These are phyloP conservation scores for Exophiala calicioides DNA, from an alignment of 2,329 filamentous ascomycete genomes.

Conservation along the genomic window DNA sequence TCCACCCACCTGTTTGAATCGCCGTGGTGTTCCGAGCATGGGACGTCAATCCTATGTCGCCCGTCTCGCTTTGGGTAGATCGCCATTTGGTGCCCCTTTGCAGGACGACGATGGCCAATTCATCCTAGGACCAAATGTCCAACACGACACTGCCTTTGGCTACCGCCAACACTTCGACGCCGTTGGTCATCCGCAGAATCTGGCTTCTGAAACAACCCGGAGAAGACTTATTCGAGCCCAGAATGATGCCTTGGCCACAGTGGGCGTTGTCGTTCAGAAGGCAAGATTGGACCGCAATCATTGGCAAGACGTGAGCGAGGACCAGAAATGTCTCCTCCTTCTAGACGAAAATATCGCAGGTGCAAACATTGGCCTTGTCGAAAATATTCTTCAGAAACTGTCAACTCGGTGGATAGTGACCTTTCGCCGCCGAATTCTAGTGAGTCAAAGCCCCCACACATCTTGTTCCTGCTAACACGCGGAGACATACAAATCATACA, in stretches of 20 bases:
- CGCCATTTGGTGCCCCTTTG: slow-evolving; percentile 28
- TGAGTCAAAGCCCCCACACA: slow-evolving; percentile 37
- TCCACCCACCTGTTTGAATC: neutral
- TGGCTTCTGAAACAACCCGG: slow-evolving; percentile 41
- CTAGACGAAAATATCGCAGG: slow-evolving; percentile 22
- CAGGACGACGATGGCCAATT: slow-evolving; percentile 30
- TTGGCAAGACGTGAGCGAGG: slow-evolving; percentile 31
- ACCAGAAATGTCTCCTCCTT: slow-evolving; percentile 43
- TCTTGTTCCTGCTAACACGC: neutral
- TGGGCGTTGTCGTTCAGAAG: slow-evolving; percentile 50
- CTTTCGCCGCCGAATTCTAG: slow-evolving; percentile 17
- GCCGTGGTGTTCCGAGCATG: slow-evolving; percentile 35
- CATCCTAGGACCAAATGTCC: slow-evolving; percentile 27
- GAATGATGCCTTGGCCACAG: slow-evolving; percentile 53
- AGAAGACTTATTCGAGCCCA: slow-evolving; percentile 49
- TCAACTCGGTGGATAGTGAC: slow-evolving; percentile 16
- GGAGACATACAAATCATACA: slow-evolving; percentile 24
- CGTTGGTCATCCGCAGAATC: slow-evolving; percentile 50
- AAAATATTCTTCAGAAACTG: slow-evolving; percentile 10
- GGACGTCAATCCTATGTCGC: slow-evolving; percentile 49
- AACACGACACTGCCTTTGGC: slow-evolving; percentile 39
- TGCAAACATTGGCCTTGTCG: slow-evolving; percentile 7
- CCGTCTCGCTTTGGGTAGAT: slow-evolving; percentile 43
- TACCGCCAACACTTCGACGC: slow-evolving; percentile 52
- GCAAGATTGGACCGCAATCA: slow-evolving; percentile 36